Conservation (phyloP, 1,139 yeast genomes). For the Petasospora fabianii region DNA sequence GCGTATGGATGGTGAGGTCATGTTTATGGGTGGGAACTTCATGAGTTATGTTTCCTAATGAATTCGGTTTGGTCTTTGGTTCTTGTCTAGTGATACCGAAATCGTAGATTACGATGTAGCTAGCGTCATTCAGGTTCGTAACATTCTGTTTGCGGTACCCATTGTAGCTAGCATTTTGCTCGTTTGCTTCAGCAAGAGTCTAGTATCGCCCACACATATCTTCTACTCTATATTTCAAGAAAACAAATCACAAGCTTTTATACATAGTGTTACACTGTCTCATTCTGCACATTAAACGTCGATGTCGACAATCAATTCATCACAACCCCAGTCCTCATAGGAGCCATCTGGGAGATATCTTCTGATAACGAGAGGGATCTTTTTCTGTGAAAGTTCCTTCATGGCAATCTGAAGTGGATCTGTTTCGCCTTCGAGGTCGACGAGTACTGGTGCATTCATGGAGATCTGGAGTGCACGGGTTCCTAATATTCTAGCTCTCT, state of each 20-base stretch:
- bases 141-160: too few species aligned
- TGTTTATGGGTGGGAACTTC: conserved; percentile 58
- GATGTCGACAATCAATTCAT: conserved; percentile 86
- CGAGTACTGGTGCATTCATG: conserved; percentile 97
- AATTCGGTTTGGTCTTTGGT: background rate
- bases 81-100: too few species aligned
- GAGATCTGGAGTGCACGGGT: conserved; percentile 95
- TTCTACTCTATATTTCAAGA: too few species aligned
- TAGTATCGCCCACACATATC: too few species aligned
- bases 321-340: conserved; percentile 98
- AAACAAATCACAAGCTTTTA: background rate
- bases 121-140: too few species aligned
- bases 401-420: conserved; percentile 98
- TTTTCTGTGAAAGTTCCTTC: conserved; percentile 93
- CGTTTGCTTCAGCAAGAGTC: too few species aligned
- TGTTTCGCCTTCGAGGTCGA: conserved; percentile 97
- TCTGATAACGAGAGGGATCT: conserved; percentile 92
- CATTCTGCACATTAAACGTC: conserved; percentile 19
- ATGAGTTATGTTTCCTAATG: conserved; percentile 43
- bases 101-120: too few species aligned
- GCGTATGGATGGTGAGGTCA: conserved; percentile 53
- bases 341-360: conserved; percentile 96
- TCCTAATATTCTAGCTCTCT: conserved; percentile 93
- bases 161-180: too few species aligned
- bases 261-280: background rate